phyloP scores from a whole-genome alignment of 2,329 filamentous ascomycete species.

The Pyrenophora seminiperda region DNA sequence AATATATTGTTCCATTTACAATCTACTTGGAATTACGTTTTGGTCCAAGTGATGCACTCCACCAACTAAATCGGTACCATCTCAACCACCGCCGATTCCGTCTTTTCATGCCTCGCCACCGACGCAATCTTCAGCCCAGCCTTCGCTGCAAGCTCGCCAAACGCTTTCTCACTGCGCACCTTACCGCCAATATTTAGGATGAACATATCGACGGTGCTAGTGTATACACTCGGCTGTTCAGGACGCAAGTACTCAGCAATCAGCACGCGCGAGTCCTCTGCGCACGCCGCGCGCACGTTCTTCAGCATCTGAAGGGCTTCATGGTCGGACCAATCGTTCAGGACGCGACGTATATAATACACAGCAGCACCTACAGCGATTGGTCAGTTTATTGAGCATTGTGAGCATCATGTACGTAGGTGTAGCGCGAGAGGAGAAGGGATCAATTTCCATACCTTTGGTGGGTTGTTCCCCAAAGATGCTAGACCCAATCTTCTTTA shows the following conservation, averaged over 20 bases:
- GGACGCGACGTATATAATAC: conserved; percentile 11
- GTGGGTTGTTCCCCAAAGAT: conserved; percentile 10
- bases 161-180: conserved; percentile 10
- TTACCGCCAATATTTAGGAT: conserved; percentile 14
- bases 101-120: conserved; percentile 8
- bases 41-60: too few species aligned
- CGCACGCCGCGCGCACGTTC: conserved; percentile 9
- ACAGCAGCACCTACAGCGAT: conserved; percentile 8
- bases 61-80: conserved; percentile 8
- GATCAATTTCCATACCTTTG: conserved; percentile 6
- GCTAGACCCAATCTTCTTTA: conserved; percentile 10
- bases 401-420: neutral
- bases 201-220: conserved; percentile 11
- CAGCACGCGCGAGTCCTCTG: conserved; percentile 9
- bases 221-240: conserved; percentile 7
- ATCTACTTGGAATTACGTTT: too few species aligned
- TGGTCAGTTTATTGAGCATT: neutral
- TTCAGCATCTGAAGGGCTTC: conserved; percentile 10
- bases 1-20: too few species aligned
- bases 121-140: conserved; percentile 12
- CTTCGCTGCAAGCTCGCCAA: conserved; percentile 8
- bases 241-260: conserved; percentile 10
- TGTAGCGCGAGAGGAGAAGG: neutral
- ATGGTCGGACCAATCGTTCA: conserved; percentile 14
- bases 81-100: conserved; percentile 11